phyloP scores from a whole-genome alignment of 345 rosid genomes.

The Eucalyptus viminalis region DNA sequence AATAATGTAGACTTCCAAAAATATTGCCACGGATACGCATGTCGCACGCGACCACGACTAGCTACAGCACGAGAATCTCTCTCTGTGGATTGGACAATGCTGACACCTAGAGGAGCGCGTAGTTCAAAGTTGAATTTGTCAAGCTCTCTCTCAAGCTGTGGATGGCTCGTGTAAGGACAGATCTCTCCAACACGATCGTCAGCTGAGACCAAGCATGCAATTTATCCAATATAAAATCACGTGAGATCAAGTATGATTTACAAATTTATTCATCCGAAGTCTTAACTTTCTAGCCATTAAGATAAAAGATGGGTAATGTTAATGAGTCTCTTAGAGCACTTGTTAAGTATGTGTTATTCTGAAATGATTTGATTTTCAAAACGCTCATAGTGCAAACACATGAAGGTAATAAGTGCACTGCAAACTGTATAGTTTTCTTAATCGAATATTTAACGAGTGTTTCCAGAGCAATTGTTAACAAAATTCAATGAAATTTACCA shows the following conservation, averaged over 20 bases:
- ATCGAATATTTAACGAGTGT: neutral
- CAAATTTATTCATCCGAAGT: neutral
- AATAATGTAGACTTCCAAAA: neutral
- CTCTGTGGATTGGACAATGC: neutral
- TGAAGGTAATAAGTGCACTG: neutral
- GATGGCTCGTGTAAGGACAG: neutral
- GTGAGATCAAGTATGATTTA: neutral
- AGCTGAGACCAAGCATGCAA: neutral
- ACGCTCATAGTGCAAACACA: neutral
- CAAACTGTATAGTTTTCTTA: neutral
- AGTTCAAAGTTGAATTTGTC: neutral
- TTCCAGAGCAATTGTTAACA: neutral
- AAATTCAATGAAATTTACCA: neutral
- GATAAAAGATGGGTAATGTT: neutral
- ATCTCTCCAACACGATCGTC: neutral
- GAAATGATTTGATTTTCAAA: neutral
- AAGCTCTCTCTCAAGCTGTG: neutral
- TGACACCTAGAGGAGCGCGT: neutral
- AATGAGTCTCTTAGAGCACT: neutral
- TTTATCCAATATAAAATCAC: neutral
- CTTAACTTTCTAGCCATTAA: neutral
- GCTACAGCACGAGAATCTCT: neutral
- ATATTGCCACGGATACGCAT: neutral
- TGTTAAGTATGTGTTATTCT: neutral
- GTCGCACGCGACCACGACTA: neutral